A percentile compares a stretch with the other conserved stretches of the same genome.
Evolutionary conservation across 129 eudicot genomes (phyloP).

Genomic region (Lactuca sativa): DNA sequence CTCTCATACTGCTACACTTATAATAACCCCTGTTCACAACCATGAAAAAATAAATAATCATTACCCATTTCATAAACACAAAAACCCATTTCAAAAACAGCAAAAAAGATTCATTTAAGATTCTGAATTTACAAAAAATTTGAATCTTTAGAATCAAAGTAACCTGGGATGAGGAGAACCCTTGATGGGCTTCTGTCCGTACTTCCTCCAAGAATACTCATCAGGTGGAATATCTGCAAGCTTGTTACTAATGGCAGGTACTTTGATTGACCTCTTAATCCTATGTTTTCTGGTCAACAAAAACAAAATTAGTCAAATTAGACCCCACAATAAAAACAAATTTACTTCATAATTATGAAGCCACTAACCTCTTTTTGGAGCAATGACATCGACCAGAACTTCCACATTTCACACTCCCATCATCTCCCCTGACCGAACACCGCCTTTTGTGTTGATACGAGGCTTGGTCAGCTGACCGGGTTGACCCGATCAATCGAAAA

Average conservation of each 20-base stretch:
- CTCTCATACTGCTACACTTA: conserved; percentile 97
- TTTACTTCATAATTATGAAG: background rate
- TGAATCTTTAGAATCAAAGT: conserved; percentile 14
- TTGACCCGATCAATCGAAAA: conserved; percentile 63
- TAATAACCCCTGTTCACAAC: conserved; percentile 80
- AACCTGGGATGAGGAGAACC: conserved; percentile 99
- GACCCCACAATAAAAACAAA: background rate
- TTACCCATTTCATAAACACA: background rate
- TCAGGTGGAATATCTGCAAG: conserved; percentile 98
- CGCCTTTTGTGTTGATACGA: conserved; percentile 64
- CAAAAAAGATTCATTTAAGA: conserved; percentile 2
- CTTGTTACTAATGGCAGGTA: conserved; percentile 98
- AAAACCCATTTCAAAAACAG: background rate
- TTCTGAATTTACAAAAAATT: background rate
- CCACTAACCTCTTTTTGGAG: conserved; percentile 86
- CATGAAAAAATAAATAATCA: background rate
- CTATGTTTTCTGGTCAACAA: conserved; percentile 74
- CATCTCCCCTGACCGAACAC: conserved; percentile 77
- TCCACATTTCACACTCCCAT: conserved; percentile 87
- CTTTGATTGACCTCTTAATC: conserved; percentile 88
- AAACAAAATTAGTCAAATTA: conserved; percentile 1
- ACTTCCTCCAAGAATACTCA: conserved; percentile 98
- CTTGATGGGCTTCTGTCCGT: conserved; percentile 97
- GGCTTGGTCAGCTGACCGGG: conserved; percentile 71
- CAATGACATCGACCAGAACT: conserved; percentile 90